Percentiles rank a stretch among this genome's conserved stretches.
Conservation (phyloP, 2,329 filamentous ascomycete species). For the Talaromyces sp. region DNA sequence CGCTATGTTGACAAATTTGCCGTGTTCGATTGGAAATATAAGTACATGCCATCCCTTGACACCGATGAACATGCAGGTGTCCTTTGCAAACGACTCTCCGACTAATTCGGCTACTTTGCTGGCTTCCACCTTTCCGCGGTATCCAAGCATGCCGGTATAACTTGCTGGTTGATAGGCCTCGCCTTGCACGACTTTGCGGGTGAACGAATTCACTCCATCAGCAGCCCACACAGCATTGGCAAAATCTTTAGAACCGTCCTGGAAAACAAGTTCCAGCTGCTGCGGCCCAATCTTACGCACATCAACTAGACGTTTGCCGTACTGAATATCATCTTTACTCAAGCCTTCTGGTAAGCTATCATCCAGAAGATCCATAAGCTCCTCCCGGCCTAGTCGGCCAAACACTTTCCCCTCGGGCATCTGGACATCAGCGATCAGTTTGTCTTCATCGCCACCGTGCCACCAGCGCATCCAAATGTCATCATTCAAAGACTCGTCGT, state of each 20-base stretch:
- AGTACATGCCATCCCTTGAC: slow-evolving; percentile 14
- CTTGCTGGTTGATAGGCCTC: slow-evolving; percentile 9
- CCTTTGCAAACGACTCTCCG: slow-evolving; percentile 5
- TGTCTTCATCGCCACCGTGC: slow-evolving; percentile 12
- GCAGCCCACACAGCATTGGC: slow-evolving; percentile 13
- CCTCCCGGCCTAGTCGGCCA: slow-evolving; percentile 11
- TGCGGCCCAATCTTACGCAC: slow-evolving; percentile 3
- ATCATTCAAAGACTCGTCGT: slow-evolving; percentile 2
- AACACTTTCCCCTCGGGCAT: neutral
- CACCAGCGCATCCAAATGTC: slow-evolving; percentile 15
- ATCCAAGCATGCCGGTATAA: slow-evolving; percentile 12
- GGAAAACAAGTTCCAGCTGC: slow-evolving; percentile 9
- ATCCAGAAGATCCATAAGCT: slow-evolving; percentile 12
- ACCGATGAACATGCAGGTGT: slow-evolving; percentile 13
- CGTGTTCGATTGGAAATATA: slow-evolving; percentile 13
- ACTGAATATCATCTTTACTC: slow-evolving; percentile 10
- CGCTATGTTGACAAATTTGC: slow-evolving; percentile 11
- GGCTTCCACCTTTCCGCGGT: slow-evolving; percentile 10
- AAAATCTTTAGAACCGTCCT: slow-evolving; percentile 6
- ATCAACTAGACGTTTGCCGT: slow-evolving; percentile 10
- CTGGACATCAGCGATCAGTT: slow-evolving; percentile 2
- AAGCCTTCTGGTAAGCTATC: slow-evolving; percentile 3
- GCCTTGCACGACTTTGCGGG: slow-evolving; percentile 10
- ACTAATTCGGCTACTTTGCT: slow-evolving; percentile 7
- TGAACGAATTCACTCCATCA: slow-evolving; percentile 12